phyloP scores from a whole-genome alignment of 768 basidiomycete species.

The Boletus reticulatus region DNA sequence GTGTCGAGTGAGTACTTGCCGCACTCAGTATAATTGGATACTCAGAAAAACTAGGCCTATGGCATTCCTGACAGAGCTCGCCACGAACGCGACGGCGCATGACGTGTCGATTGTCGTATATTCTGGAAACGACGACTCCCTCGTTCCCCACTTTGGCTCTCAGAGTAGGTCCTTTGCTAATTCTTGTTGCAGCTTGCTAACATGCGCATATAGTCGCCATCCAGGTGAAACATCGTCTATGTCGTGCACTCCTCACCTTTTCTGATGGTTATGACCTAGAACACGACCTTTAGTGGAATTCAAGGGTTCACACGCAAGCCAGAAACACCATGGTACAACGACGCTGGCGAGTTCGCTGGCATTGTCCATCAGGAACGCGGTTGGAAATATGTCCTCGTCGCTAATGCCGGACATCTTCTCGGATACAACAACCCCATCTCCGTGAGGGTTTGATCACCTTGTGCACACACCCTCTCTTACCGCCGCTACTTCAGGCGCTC shows the following conservation, averaged over 20 bases:
- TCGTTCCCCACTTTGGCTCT: conserved; percentile 58
- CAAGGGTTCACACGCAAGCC: conserved; percentile 71
- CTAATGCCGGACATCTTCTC: conserved; percentile 39
- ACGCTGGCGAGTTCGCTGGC: conserved; percentile 54
- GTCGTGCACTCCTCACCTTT: background rate
- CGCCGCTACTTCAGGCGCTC: conserved; percentile 42
- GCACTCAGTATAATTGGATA: background rate
- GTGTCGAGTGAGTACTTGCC: conserved; percentile 31
- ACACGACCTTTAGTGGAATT: conserved; percentile 78
- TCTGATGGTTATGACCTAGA: conserved; percentile 37
- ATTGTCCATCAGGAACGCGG: conserved; percentile 73
- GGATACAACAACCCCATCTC: conserved; percentile 33
- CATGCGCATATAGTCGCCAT: conserved; percentile 43
- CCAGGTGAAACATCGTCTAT: conserved; percentile 36
- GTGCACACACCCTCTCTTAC: background rate
- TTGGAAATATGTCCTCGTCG: conserved; percentile 44
- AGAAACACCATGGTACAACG: conserved; percentile 63
- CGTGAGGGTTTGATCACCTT: conserved; percentile 37
- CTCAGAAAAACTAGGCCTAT: conserved; percentile 45
- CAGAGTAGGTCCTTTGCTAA: conserved; percentile 43
- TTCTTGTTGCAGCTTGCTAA: background rate
- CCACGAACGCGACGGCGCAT: conserved; percentile 54
- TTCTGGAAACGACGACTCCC: conserved; percentile 70
- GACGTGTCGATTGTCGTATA: conserved; percentile 51
- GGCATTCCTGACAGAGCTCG: conserved; percentile 62